These are phyloP conservation scores for Mycena amicta DNA, from an alignment of 768 basidiomycete species.

Conservation along the genomic window DNA sequence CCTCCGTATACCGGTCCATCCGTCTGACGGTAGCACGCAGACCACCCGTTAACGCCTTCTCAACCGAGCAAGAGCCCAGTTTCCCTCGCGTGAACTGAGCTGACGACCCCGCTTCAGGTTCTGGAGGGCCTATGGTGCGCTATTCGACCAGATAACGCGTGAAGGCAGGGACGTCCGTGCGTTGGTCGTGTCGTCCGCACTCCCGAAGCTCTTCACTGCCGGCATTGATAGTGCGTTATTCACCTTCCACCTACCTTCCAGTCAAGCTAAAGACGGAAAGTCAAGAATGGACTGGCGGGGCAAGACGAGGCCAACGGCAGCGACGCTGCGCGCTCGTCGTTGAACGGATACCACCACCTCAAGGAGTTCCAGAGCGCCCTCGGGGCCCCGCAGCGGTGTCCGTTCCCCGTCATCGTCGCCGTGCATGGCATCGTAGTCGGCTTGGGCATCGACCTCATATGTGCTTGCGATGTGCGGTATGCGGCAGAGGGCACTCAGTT, in stretches of 20 bases:
- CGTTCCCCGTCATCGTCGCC: slow-evolving; percentile 83
- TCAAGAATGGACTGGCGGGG: slow-evolving; percentile 11
- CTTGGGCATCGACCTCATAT: slow-evolving; percentile 76
- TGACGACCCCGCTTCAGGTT: slow-evolving; percentile 45
- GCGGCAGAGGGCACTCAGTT: slow-evolving; percentile 65
- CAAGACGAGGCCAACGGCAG: slow-evolving; percentile 23
- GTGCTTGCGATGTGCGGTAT: slow-evolving; percentile 77
- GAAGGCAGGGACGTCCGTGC: slow-evolving; percentile 62
- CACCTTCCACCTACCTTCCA: no score
- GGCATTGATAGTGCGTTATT: slow-evolving; percentile 73
- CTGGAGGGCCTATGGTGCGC: slow-evolving; percentile 68
- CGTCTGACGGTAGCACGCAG: slow-evolving; percentile 33
- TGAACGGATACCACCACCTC: slow-evolving; percentile 50
- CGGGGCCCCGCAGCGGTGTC: slow-evolving; percentile 63
- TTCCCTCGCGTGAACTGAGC: neutral
- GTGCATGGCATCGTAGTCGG: slow-evolving; percentile 77
- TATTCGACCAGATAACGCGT: slow-evolving; percentile 58
- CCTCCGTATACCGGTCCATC: neutral
- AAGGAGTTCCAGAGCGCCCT: slow-evolving; percentile 72
- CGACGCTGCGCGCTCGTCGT: slow-evolving; percentile 58
- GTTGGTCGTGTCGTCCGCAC: slow-evolving; percentile 69
- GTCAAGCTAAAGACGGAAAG: no score
- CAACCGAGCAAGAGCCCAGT: slow-evolving; percentile 40
- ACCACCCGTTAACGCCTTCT: slow-evolving; percentile 70
- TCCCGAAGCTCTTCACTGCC: slow-evolving; percentile 79